These are phyloP conservation scores for Dryadomyces quercivorus DNA, from an alignment of 2,329 filamentous ascomycete genomes.

Conservation along the genomic window DNA sequence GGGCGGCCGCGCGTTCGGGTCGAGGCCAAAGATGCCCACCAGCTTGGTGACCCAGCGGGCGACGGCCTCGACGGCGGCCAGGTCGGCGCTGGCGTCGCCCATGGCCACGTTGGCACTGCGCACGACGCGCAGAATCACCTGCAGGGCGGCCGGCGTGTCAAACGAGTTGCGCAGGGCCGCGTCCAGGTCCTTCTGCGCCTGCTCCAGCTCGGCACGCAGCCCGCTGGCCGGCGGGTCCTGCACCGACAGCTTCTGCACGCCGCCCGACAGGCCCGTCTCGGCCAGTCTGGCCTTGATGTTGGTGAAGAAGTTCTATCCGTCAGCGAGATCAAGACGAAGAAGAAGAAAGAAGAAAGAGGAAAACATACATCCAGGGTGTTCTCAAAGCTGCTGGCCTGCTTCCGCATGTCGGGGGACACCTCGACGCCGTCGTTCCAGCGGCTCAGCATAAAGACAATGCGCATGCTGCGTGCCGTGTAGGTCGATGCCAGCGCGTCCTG, in stretches of 20 bases:
- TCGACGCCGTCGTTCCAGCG: conserved; percentile 60
- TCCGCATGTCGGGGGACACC: conserved; percentile 53
- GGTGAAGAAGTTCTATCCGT: conserved; percentile 12
- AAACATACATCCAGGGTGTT: conserved; percentile 10
- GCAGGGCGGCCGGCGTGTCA: conserved; percentile 53
- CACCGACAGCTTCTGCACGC: conserved; percentile 8
- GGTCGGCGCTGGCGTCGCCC: conserved; percentile 12
- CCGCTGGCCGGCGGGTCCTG: not conserved
- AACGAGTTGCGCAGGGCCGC: conserved; percentile 55
- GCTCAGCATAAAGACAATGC: conserved; percentile 57
- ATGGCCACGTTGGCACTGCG: conserved; percentile 43
- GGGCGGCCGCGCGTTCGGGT: conserved; percentile 25
- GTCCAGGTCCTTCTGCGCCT: conserved; percentile 45
- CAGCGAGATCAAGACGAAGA: not conserved
- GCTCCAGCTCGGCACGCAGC: conserved; percentile 30
- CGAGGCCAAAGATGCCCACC: conserved; percentile 54
- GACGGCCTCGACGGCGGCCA: conserved; percentile 18
- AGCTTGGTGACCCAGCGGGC: conserved; percentile 54
- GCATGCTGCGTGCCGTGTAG: conserved; percentile 52
- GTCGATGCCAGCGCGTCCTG: conserved; percentile 47
- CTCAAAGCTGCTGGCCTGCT: conserved; percentile 48
- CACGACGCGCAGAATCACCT: conserved; percentile 48
- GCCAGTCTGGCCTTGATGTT: conserved; percentile 11
- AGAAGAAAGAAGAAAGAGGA: not conserved
- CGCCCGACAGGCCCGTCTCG: conserved; percentile 3